These are phyloP conservation scores for Sporisorium scitamineum DNA, from an alignment of 1,284 basidiomycete genomes.

Conservation along the genomic window DNA sequence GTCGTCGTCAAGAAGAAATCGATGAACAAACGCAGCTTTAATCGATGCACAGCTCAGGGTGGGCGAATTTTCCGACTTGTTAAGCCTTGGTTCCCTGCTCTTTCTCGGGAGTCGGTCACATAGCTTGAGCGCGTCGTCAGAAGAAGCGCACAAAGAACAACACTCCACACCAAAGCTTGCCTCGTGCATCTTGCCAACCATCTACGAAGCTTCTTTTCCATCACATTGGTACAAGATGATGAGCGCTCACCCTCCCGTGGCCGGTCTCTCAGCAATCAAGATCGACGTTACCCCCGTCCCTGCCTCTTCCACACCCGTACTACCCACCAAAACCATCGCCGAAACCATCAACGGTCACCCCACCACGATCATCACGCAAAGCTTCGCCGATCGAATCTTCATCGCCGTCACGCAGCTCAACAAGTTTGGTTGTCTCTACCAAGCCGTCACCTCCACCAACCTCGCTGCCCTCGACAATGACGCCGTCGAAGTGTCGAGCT, in stretches of 20 bases:
- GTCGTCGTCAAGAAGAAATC: background rate
- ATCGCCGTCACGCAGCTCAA: constrained; percentile 55
- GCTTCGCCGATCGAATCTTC: constrained; percentile 51
- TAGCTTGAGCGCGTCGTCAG: constrained; percentile 1
- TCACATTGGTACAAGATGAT: constrained; percentile 11
- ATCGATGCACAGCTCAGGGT: background rate
- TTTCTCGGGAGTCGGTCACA: constrained; percentile 4
- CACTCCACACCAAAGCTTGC: constrained; percentile 1
- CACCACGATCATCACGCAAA: constrained; percentile 48
- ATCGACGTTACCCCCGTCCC: constrained; percentile 7
- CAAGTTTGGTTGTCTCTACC: constrained; percentile 51
- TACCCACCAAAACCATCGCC: constrained; percentile 19
- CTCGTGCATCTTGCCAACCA: background rate
- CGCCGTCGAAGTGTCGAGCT: background rate
- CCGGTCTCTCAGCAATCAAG: background rate
- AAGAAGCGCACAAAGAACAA: background rate
- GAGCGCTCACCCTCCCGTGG: background rate
- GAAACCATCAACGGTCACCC: constrained; percentile 6
- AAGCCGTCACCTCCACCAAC: constrained; percentile 22
- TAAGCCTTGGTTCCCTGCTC: background rate
- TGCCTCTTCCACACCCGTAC: constrained; percentile 2
- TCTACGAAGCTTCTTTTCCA: background rate
- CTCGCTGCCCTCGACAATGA: constrained; percentile 2
- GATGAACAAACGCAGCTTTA: background rate
- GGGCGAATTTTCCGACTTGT: background rate